Conservation (phyloP, 192 early-diverging fungal genomes). For the Dissophora globulifera region DNA sequence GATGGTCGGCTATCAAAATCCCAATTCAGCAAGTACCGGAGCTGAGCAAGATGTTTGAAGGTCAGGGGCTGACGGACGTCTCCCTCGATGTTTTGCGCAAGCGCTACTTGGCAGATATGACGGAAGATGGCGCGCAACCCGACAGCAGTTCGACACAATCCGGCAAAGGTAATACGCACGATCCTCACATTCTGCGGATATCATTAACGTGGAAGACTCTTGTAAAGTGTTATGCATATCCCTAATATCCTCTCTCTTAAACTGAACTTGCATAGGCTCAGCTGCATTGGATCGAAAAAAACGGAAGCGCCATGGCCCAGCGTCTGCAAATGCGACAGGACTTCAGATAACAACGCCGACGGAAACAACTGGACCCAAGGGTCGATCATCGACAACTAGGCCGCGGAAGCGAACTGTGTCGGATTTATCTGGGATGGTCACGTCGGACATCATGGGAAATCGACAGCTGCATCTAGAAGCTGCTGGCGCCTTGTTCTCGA, state of each 20-base stretch:
- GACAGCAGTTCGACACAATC: not conserved
- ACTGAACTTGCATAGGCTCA: not conserved
- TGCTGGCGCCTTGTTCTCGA: slow-evolving; percentile 39
- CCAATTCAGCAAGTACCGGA: slow-evolving; percentile 29
- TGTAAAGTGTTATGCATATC: too few species aligned
- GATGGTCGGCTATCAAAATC: slow-evolving; percentile 73
- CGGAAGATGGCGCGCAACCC: slow-evolving; percentile 11
- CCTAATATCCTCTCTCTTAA: too few species aligned
- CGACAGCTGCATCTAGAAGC: slow-evolving; percentile 35
- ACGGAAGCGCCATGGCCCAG: slow-evolving; percentile 21
- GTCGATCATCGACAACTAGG: slow-evolving; percentile 6
- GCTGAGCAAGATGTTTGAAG: slow-evolving; percentile 27
- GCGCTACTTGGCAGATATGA: slow-evolving; percentile 41
- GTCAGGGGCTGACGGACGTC: slow-evolving; percentile 35
- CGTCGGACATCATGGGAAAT: slow-evolving; percentile 3
- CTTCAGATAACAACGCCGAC: slow-evolving; percentile 16
- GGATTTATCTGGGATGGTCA: slow-evolving; percentile 45
- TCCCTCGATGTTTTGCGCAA: slow-evolving; percentile 51
- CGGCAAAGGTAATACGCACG: slow-evolving; percentile 24
- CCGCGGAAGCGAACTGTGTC: slow-evolving; percentile 45
- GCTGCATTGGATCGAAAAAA: slow-evolving; percentile 33
- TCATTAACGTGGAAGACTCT: not conserved
- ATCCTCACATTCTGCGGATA: not conserved
- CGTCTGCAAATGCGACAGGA: slow-evolving; percentile 8
- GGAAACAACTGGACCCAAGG: slow-evolving; percentile 5